These are phyloP conservation scores for Mycena crocata DNA, from an alignment of 768 basidiomycete species.

Conservation along the genomic window DNA sequence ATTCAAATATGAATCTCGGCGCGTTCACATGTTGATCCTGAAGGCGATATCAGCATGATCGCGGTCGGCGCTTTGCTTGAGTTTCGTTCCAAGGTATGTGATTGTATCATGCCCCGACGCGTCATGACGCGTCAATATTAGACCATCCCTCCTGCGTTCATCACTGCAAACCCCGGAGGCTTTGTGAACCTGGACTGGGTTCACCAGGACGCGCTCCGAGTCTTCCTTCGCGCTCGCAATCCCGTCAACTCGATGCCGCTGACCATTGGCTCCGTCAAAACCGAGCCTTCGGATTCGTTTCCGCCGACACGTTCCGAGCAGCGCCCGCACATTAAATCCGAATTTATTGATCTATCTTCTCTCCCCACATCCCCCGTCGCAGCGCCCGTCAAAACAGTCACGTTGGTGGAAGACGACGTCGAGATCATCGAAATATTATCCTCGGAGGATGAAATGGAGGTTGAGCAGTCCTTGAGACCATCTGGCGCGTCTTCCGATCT, in stretches of 20 bases:
- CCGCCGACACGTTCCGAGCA: too few species aligned
- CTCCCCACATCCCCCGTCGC: neutral
- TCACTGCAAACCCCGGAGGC: neutral
- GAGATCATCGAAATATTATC: neutral
- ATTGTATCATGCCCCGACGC: too few species aligned
- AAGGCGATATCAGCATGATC: too few species aligned
- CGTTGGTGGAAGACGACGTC: neutral
- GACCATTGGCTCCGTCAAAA: neutral
- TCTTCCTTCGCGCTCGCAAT: neutral
- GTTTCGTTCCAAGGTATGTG: too few species aligned
- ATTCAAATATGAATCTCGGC: too few species aligned
- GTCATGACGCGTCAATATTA: neutral
- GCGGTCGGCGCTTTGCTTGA: too few species aligned
- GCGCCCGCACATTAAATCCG: neutral
- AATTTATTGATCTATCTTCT: neutral
- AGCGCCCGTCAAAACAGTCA: neutral
- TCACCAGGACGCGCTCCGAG: neutral
- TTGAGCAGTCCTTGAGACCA: neutral
- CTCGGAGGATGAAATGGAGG: constrained; percentile 2
- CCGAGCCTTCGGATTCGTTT: neutral
- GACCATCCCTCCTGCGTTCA: neutral
- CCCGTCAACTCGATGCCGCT: neutral
- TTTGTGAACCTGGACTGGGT: neutral
- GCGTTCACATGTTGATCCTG: too few species aligned
- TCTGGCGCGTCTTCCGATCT: constrained; percentile 9